Evolutionary conservation across 441 rosid genomes (phyloP).

Genomic region (Croton laevigatus): DNA sequence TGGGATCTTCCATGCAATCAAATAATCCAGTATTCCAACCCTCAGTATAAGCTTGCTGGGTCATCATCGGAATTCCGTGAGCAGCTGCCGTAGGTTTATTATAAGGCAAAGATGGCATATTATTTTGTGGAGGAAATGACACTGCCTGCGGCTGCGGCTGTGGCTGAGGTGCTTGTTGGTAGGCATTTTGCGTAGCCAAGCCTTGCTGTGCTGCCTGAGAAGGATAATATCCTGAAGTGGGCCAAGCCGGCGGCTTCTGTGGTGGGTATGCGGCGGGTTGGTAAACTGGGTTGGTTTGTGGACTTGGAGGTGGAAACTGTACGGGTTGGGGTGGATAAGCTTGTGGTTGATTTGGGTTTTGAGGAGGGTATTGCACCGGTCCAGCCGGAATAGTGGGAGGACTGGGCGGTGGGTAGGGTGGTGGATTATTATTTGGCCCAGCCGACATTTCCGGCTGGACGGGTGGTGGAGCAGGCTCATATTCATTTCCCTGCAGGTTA

Average conservation of each 20-base stretch:
- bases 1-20: conserved; percentile 67
- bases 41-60: too few species aligned
- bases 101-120: neutral
- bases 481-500: too few species aligned
- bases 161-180: conserved; percentile 16
- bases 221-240: neutral
- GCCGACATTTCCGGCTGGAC: too few species aligned
- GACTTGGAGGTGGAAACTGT: conserved; percentile 12
- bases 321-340: conserved; percentile 25
- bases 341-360: neutral
- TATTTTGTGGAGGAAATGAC: conserved; percentile 9
- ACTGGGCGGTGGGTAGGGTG: neutral
- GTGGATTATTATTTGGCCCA: too few species aligned
- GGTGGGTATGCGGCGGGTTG: conserved; percentile 5
- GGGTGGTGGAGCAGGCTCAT: too few species aligned
- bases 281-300: conserved; percentile 4
- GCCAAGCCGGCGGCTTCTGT: neutral
- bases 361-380: conserved; percentile 11
- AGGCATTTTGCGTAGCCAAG: neutral
- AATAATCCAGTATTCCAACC: conserved; percentile 55
- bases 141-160: conserved; percentile 20
- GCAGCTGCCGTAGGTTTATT: neutral
- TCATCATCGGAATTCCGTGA: conserved; percentile 22
- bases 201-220: neutral
- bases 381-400: neutral